These are phyloP conservation scores for Cryptosporidium muris DNA, from an alignment of 169 alveolate genomes.

Conservation along the genomic window DNA sequence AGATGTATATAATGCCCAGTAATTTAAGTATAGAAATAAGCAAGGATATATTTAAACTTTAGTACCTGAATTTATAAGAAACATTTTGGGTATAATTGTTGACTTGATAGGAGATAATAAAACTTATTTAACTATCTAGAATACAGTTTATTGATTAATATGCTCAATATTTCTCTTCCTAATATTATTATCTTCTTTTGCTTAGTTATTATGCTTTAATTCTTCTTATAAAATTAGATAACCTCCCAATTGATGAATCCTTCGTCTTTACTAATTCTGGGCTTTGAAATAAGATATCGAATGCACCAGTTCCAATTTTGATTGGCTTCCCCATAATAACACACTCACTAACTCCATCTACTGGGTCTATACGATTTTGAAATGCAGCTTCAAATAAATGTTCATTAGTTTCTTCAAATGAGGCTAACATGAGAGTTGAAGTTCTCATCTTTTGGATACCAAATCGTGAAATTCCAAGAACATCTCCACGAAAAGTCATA, in stretches of 20 bases:
- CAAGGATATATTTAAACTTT: too few relatives aligned
- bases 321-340: constrained; percentile 95
- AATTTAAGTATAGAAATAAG: too few relatives aligned
- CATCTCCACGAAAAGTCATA: constrained; percentile 96
- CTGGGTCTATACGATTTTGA: constrained; percentile 89
- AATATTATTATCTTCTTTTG: too few relatives aligned
- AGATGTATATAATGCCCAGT: too few relatives aligned
- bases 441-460: constrained; percentile 97
- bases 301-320: constrained; percentile 96
- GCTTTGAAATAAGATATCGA: constrained; percentile 83
- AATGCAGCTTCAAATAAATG: constrained; percentile 97
- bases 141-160: too few relatives aligned
- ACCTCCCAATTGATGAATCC: constrained; percentile 25
- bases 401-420: constrained; percentile 98
- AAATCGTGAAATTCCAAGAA: constrained; percentile 94
- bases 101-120: too few relatives aligned
- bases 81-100: too few relatives aligned
- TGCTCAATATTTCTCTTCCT: too few relatives aligned
- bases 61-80: too few relatives aligned
- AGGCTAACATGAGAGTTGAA: constrained; percentile 96
- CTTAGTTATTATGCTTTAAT: background rate
- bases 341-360: constrained; percentile 94
- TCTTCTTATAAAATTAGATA: constrained; percentile 40
- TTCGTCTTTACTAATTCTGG: constrained; percentile 22
- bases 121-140: too few relatives aligned